phyloP scores from a whole-genome alignment of 129 eudicot species.

The Smallanthus sonchifolius region DNA sequence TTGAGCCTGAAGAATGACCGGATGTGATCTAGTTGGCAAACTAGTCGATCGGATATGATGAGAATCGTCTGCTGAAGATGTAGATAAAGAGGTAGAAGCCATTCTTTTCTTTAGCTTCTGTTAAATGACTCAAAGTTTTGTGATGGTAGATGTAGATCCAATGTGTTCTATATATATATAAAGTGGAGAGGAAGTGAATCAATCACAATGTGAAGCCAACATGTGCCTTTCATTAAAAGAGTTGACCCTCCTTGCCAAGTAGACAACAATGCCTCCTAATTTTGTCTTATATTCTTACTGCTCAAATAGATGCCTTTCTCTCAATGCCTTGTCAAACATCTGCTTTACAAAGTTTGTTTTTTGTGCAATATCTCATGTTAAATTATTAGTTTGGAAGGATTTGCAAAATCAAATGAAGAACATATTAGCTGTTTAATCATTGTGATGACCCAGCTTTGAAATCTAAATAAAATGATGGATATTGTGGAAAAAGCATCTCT shows the following conservation, averaged over 20 bases:
- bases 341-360: conserved; percentile 29
- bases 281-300: conserved; percentile 24
- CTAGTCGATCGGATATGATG: conserved; percentile 45
- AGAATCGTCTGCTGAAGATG: conserved; percentile 11
- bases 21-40: conserved; percentile 48
- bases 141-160: conserved; percentile 11
- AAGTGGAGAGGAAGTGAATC: conserved; percentile 2
- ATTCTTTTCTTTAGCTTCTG: conserved; percentile 7
- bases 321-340: conserved; percentile 20
- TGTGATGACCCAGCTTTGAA: conserved; percentile 25
- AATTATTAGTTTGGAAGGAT: conserved; percentile 35
- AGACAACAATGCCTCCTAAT: conserved; percentile 24
- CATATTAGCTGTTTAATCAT: conserved; percentile 37
- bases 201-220: conserved; percentile 32
- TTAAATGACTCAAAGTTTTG: conserved; percentile 6
- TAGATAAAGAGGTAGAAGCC: conserved; percentile 26
- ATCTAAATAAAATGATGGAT: conserved; percentile 21
- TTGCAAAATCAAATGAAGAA: conserved; percentile 31
- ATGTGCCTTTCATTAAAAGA: conserved; percentile 28
- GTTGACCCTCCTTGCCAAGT: conserved; percentile 38
- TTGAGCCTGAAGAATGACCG: conserved; percentile 36
- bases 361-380: conserved; percentile 21
- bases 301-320: conserved; percentile 19
- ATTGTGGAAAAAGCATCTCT: conserved; percentile 11
- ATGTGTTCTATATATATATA: conserved; percentile 27